Base-by-base conservation (phyloP, 1,284 basidiomycete species). In the Trametes hirsuta region DNA sequence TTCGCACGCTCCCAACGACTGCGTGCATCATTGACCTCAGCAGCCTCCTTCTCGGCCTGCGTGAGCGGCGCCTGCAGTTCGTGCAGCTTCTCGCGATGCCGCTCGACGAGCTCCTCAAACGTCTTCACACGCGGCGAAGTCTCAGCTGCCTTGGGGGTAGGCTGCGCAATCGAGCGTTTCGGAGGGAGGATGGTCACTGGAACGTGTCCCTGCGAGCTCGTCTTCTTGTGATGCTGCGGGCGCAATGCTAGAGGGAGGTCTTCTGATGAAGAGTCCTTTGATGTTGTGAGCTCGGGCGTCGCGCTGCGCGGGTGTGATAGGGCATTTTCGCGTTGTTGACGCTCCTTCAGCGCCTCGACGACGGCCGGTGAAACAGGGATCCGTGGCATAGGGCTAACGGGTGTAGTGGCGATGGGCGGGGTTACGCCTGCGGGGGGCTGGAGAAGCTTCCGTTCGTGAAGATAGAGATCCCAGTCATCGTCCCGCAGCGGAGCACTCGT, bases 351-450 rank as follows among this genome's bases (percentile, higher is more conserved):
- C 15, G 91, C 91, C 47, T 91, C 90, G 12, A 84, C 77, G 12
- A 93, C 89, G 37, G 91, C 88, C 18, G 83, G 79, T 4, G 91
- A 81, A 18, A 92, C 80, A 5, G 83, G 77, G 30, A 82, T 73
- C 45, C 85, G 78, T 40, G 79, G 71, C 48, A 74, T 68, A 30
- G 80, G 70, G 39, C 75, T 74, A 36, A 84, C 66, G 40, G 83
- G 77, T 12, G 84, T 84, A 9, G 88, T 85, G 4, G 80, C 75
- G 67, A 93, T 93, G 1, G 91, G 91, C 24, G 84, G 77, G 6
- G 88, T 85, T 46, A 90, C 80, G 9, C 91, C 91, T 34, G 86
- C 83, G n/a, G 91, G 91, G 49, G 91, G 91, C 69, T 91, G 89
- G 58, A 93, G 76, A 10, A 93, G 79, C 71, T 88, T 92, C 60